A percentile compares a stretch with the other conserved stretches of the same genome.
phyloP scores from a whole-genome alignment of 257 asterid species.

The Leptodermis oblonga region DNA sequence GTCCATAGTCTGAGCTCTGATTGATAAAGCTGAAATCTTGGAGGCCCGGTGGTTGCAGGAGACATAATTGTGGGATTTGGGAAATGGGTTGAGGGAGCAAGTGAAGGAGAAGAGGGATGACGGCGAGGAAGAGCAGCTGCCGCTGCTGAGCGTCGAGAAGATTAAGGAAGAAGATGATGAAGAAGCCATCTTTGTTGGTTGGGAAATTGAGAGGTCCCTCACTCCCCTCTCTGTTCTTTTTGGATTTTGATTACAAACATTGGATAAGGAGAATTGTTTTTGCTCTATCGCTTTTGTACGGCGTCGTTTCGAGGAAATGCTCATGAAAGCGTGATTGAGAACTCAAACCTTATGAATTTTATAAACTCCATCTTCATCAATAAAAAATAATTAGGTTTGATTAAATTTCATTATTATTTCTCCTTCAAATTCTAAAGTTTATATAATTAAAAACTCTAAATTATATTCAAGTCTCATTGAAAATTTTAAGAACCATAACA shows the following conservation, averaged over 20 bases:
- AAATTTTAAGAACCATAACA: too few relatives aligned
- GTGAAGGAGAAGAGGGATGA: too few relatives aligned
- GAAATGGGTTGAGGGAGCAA: constrained; percentile 13
- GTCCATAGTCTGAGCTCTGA: constrained; percentile 36
- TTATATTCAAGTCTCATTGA: too few relatives aligned
- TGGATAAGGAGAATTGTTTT: constrained; percentile 11
- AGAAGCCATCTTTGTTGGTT: constrained; percentile 14
- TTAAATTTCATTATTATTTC: too few relatives aligned
- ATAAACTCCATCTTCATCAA: too few relatives aligned
- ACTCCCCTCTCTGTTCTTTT: neutral
- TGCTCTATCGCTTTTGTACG: neutral
- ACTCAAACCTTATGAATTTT: too few relatives aligned
- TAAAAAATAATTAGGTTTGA: too few relatives aligned
- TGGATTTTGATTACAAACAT: neutral
- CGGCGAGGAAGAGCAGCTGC: too few relatives aligned
- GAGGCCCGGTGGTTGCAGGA: neutral
- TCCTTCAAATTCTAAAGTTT: too few relatives aligned
- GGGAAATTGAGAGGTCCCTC: neutral
- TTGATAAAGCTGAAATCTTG: constrained; percentile 7
- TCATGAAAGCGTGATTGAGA: neutral
- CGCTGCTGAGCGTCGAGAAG: constrained; percentile 6
- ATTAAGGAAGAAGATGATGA: constrained; percentile 10
- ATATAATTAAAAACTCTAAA: too few relatives aligned
- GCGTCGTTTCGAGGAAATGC: neutral
- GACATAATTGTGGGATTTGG: constrained; percentile 3